Evolutionary conservation across 495 filamentous ascomycete genomes (phyloP).

Genomic region (Staphylotrichum longicolle): DNA sequence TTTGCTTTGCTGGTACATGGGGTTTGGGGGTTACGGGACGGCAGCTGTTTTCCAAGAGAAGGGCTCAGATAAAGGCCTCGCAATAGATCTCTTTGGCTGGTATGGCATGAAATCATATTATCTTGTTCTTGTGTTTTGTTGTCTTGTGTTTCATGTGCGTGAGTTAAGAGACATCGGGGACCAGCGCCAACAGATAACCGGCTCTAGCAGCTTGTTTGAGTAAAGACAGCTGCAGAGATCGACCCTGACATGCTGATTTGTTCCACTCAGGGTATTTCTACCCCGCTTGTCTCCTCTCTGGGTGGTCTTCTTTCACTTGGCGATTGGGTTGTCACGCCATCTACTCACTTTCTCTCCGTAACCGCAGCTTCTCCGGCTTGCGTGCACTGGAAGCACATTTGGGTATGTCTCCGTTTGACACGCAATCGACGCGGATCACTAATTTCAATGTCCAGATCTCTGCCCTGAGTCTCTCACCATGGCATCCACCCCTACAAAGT

Average conservation of each 20-base stretch:
- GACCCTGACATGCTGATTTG: no score
- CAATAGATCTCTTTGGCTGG: constrained; percentile 19
- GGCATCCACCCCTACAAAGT: constrained; percentile 24
- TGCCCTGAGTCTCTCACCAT: not conserved
- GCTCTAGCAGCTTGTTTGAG: not conserved
- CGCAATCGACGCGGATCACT: no score
- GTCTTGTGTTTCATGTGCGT: not conserved
- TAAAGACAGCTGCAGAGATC: not conserved
- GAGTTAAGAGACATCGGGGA: not conserved
- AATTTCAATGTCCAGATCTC: not conserved
- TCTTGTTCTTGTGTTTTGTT: not conserved
- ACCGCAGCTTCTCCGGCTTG: no score
- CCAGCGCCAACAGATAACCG: no score
- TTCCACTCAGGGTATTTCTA: no score
- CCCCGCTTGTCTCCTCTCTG: no score
- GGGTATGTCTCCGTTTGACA: no score
- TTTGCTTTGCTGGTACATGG: constrained; percentile 3
- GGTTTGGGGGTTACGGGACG: constrained; percentile 3
- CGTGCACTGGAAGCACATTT: no score
- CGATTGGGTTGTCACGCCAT: no score
- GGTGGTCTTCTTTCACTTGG: no score
- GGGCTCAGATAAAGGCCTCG: not conserved
- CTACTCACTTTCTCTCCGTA: no score
- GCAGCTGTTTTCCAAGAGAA: constrained; percentile 1
- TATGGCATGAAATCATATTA: not conserved